A percentile compares a stretch with the other conserved stretches of the same genome.
Conservation (phyloP, 1,284 basidiomycete species). For the Rhodotorula sp. region DNA sequence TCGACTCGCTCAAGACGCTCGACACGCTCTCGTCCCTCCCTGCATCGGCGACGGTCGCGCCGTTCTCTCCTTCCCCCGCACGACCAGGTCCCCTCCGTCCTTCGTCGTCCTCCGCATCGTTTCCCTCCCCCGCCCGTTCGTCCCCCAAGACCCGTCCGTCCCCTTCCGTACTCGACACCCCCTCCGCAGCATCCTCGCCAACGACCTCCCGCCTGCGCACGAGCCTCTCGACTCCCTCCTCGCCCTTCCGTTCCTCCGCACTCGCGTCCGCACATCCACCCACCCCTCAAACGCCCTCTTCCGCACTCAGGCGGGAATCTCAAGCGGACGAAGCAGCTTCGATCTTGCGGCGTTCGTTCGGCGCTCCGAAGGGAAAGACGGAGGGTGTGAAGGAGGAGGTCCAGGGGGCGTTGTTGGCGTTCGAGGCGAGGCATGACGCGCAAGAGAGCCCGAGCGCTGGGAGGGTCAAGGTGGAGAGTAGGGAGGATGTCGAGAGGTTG, state of each 20-base stretch:
- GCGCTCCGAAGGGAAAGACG: neutral
- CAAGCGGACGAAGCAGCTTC: neutral
- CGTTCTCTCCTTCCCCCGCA: neutral
- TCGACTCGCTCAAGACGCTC: slow-evolving; percentile 30
- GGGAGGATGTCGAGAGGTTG: slow-evolving; percentile 27
- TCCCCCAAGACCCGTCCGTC: slow-evolving; percentile 29
- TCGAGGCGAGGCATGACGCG: slow-evolving; percentile 23
- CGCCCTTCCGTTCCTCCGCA: slow-evolving; percentile 27
- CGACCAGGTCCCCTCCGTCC: slow-evolving; percentile 2
- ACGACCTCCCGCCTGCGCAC: slow-evolving; percentile 6
- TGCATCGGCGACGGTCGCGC: slow-evolving; percentile 7
- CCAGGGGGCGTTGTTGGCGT: slow-evolving; percentile 11
- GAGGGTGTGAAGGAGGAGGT: slow-evolving; percentile 6
- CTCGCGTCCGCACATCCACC: slow-evolving; percentile 13
- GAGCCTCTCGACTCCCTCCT: neutral
- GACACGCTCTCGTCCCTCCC: slow-evolving; percentile 32
- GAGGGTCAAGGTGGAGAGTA: slow-evolving; percentile 12
- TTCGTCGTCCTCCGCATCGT: neutral
- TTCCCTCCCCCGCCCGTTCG: slow-evolving; percentile 18
- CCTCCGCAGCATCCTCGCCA: neutral
- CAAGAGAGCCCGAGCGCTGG: neutral
- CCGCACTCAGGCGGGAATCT: neutral
- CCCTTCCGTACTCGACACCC: slow-evolving; percentile 10
- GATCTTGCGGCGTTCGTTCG: neutral
- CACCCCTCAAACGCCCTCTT: slow-evolving; percentile 26